phyloP scores from a whole-genome alignment of 1,139 yeast species.

The Zygosaccharomyces sapae region DNA sequence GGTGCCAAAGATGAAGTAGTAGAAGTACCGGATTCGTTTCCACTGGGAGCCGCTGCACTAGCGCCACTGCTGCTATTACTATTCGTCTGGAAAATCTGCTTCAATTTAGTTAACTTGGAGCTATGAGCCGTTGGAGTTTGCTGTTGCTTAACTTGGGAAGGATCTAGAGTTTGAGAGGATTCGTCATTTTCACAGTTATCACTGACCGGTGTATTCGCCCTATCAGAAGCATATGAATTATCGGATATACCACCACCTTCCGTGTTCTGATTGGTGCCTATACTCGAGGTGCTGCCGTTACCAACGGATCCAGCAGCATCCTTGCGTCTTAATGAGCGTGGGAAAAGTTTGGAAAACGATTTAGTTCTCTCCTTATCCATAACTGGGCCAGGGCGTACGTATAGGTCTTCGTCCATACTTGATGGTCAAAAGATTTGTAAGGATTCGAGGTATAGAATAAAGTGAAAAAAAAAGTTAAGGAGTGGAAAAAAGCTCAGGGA shows the following conservation, averaged over 20 bases:
- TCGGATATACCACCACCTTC: conserved; percentile 7
- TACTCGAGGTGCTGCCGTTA: conserved; percentile 11
- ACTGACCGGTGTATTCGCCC: neutral
- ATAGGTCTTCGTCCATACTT: conserved; percentile 13
- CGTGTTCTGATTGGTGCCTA: conserved; percentile 8
- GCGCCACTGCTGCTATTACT: conserved; percentile 2
- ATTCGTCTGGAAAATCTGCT: conserved; percentile 21
- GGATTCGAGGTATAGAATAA: neutral
- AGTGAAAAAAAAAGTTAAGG: neutral
- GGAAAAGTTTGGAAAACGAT: conserved; percentile 31
- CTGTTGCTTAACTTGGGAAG: conserved; percentile 7
- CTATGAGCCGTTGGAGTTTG: conserved; percentile 4
- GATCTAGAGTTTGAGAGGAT: conserved; percentile 2
- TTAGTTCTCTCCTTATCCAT: conserved; percentile 28
- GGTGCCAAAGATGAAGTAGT: neutral
- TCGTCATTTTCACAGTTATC: neutral
- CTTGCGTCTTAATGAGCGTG: conserved; percentile 29
- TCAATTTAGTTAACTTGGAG: conserved; percentile 23
- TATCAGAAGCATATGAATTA: conserved; percentile 2
- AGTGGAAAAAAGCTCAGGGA: neutral
- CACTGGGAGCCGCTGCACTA: neutral
- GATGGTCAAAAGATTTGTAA: neutral
- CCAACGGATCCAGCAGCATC: conserved; percentile 9
- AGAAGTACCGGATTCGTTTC: neutral
- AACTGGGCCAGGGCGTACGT: conserved; percentile 13